phyloP scores from a whole-genome alignment of 306 rosid species.

The Malus sieversii region DNA sequence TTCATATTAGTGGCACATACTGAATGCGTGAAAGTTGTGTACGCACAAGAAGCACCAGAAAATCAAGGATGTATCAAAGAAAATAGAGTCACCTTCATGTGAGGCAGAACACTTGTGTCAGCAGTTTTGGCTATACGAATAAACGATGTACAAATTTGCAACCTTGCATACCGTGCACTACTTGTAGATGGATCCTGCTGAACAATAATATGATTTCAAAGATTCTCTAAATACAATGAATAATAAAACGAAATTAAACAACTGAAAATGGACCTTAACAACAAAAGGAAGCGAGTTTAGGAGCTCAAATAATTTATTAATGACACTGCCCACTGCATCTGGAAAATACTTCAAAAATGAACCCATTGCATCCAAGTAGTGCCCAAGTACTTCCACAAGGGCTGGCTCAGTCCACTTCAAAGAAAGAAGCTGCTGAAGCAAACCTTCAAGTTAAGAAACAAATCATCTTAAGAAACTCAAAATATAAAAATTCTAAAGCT shows the following conservation, averaged over 20 bases:
- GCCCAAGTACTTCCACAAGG: conserved; percentile 80
- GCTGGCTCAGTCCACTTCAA: conserved; percentile 85
- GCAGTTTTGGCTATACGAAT: conserved; percentile 92
- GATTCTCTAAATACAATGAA: conserved; percentile 7
- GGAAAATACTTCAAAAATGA: conserved; percentile 82
- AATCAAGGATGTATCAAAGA: not conserved
- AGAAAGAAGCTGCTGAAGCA: conserved; percentile 81
- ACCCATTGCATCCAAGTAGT: conserved; percentile 85
- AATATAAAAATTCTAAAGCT: conserved; percentile 2
- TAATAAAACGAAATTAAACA: conserved; percentile 15
- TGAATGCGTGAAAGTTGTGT: not conserved
- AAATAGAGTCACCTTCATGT: conserved; percentile 70
- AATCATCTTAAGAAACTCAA: conserved; percentile 10
- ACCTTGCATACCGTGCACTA: conserved; percentile 82
- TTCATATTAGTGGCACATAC: not conserved
- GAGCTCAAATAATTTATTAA: conserved; percentile 85
- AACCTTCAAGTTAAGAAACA: conserved; percentile 46
- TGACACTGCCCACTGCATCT: conserved; percentile 84
- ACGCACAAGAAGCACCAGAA: not conserved
- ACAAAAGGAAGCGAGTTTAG: conserved; percentile 71
- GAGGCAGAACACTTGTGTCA: conserved; percentile 89
- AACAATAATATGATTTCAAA: conserved; percentile 10
- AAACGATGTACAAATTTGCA: conserved; percentile 89
- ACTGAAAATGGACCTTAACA: conserved; percentile 46
- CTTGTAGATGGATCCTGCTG: conserved; percentile 66